A percentile compares a stretch with the other conserved stretches of the same genome.
Evolutionary conservation across 768 basidiomycete genomes (phyloP).

Genomic region (Xerocomellus chrysenteron): DNA sequence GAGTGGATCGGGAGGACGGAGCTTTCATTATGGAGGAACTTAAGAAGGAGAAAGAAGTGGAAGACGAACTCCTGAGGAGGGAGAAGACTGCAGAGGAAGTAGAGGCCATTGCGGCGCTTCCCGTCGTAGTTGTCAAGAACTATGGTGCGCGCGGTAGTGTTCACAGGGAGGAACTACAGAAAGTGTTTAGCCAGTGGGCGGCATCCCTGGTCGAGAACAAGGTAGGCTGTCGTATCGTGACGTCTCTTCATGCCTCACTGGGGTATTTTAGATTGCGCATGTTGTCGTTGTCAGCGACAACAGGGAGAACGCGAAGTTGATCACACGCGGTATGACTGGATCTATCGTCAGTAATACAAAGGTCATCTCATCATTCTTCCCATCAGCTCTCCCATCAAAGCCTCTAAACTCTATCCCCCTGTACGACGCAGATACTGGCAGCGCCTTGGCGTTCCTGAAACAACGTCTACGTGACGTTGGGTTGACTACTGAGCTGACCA

Average conservation of each 20-base stretch:
- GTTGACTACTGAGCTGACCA: slow-evolving; percentile 51
- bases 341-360: neutral
- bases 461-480: slow-evolving; percentile 68
- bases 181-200: slow-evolving; percentile 81
- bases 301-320: slow-evolving; percentile 78
- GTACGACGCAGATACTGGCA: slow-evolving; percentile 80
- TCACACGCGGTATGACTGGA: slow-evolving; percentile 64
- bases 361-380: neutral
- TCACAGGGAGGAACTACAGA: slow-evolving; percentile 68
- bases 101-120: slow-evolving; percentile 60
- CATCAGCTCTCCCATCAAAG: slow-evolving; percentile 75
- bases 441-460: slow-evolving; percentile 77
- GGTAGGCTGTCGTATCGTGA: slow-evolving; percentile 38
- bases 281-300: slow-evolving; percentile 91
- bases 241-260: neutral
- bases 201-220: slow-evolving; percentile 78
- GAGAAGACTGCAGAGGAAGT: slow-evolving; percentile 42
- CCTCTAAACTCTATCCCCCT: slow-evolving; percentile 77
- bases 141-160: slow-evolving; percentile 60
- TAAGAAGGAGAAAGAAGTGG: slow-evolving; percentile 28
- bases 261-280: slow-evolving; percentile 70
- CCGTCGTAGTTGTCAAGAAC: slow-evolving; percentile 84
- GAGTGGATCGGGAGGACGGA: slow-evolving; percentile 7
- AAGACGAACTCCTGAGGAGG: slow-evolving; percentile 32
- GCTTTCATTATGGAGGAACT: slow-evolving; percentile 17